Conservation (phyloP, 2,329 filamentous ascomycete genomes). For the Fusarium acutatum region DNA sequence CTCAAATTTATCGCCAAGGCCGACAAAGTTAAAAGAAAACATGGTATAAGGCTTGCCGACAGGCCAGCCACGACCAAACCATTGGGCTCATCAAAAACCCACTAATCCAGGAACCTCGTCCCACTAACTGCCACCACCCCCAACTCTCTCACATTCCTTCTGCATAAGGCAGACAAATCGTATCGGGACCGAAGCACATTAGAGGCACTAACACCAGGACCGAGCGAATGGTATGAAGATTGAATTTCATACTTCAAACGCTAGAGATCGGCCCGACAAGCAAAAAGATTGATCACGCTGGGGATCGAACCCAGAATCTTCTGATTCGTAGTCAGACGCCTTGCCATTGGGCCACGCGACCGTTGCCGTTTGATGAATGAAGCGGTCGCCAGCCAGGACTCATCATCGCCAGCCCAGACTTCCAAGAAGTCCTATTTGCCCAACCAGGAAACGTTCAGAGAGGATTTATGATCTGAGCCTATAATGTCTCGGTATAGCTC, state of each 20-base stretch:
- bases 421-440: not conserved
- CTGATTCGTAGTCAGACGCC: conserved; percentile 48
- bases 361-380: not conserved
- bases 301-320: conserved; percentile 47
- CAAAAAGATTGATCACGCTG: conserved; percentile 29
- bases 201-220: not conserved
- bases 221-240: not conserved
- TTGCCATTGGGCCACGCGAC: conserved; percentile 45
- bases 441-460: not conserved
- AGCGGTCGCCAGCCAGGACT: rapidly evolving
- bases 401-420: not conserved
- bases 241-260: no score
- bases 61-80: not conserved
- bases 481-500: not conserved
- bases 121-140: not conserved
- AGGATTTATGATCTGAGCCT: not conserved
- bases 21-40: not conserved
- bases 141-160: not conserved
- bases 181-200: not conserved
- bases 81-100: not conserved
- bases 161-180: not conserved
- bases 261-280: not conserved
- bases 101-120: not conserved
- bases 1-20: not conserved
- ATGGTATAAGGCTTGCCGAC: no score